Evolutionary conservation across 495 filamentous ascomycete species (phyloP), one percentile per base, ranked within the genome.

Genomic region (Terfezia boudieri): DNA sequence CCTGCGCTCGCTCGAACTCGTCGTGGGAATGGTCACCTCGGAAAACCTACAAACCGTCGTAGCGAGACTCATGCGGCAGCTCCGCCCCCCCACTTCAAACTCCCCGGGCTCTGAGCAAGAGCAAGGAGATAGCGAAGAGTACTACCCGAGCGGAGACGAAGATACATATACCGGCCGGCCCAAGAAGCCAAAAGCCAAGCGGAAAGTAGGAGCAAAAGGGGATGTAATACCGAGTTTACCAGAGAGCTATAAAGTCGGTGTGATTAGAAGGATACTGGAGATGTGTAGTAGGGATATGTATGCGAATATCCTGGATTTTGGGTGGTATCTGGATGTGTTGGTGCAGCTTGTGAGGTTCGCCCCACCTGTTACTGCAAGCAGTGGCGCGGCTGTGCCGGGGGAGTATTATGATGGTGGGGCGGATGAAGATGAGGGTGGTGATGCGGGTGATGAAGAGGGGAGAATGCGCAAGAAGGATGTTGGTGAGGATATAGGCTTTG

Each of bases 231-330:
- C 26, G 26, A 32, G 26, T 32, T 70, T 95, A 14, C 86, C 90
- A 6, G 77, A 83, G 55, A 85, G 90, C 49, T 96, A 95, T 66
- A 79, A 77, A 38, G 65, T 79, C 10, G 81, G 81, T 57, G 83
- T 94, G 35, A 80, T 94, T 32, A 74, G 74, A 37, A 74, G 81
- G 49, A 85, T 95, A 54, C 62, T 96, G 20, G 80, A 83, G 55
- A 90, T 98, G 74, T 96, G 92, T 67, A 84, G 84, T n/a, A 76
- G 80, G 51, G 80, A 85, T 57, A 93, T 86, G 55, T 98, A 95
- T 66, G 74, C 77, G 14, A 83, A 84, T 61, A 68, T 96, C 50
- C 69, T 69, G 49, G 90, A 98, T 64, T 96, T 98, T 65, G 90
- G 93, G 57, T 98, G 90, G 90, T 96, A 96, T 69, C 78, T 96